Evolutionary conservation across 2,329 filamentous ascomycete genomes (phyloP), one percentile per base, ranked within the genome.

Genomic region (Rhexocercosporidium sp.): DNA sequence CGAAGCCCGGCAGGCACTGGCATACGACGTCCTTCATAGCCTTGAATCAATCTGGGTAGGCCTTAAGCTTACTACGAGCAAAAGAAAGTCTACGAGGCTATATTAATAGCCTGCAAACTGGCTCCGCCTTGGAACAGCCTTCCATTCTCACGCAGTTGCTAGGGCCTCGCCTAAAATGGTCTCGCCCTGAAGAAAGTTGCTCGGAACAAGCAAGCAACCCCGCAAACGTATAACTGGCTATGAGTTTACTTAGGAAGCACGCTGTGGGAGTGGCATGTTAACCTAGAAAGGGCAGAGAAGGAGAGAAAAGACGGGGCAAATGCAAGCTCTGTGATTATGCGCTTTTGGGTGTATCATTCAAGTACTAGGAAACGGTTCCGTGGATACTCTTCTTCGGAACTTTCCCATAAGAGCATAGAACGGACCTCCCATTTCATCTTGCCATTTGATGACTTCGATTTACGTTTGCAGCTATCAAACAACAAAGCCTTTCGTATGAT

Each of bases 351-450:
- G 41, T 31, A 65, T 54, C 53, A 68, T 62, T 41, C n/a, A n/a
- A n/a, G n/a, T n/a, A n/a, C n/a, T n/a, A n/a, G n/a, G n/a, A n/a
- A n/a, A n/a, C n/a, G n/a, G 56, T 70, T 31, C 53, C 59, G 41
- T 72, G 53, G 29, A 71, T 69, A 20, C 37, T 69, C 44, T 59
- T n/a, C n/a, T n/a, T n/a, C n/a, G n/a, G n/a, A n/a, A n/a, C n/a
- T n/a, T n/a, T n/a, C n/a, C n/a, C n/a, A n/a, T n/a, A n/a, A n/a
- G n/a, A n/a, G n/a, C n/a, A n/a, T n/a, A n/a, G n/a, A n/a, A n/a
- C n/a, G n/a, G n/a, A n/a, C n/a, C n/a, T n/a, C n/a, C n/a, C n/a
- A n/a, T n/a, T n/a, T n/a, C n/a, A n/a, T n/a, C n/a, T n/a, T n/a
- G n/a, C n/a, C n/a, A n/a, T n/a, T n/a, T n/a, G n/a, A n/a, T n/a